phyloP scores from a whole-genome alignment of 2,329 filamentous ascomycete genomes.

The Alternaria sp. region DNA sequence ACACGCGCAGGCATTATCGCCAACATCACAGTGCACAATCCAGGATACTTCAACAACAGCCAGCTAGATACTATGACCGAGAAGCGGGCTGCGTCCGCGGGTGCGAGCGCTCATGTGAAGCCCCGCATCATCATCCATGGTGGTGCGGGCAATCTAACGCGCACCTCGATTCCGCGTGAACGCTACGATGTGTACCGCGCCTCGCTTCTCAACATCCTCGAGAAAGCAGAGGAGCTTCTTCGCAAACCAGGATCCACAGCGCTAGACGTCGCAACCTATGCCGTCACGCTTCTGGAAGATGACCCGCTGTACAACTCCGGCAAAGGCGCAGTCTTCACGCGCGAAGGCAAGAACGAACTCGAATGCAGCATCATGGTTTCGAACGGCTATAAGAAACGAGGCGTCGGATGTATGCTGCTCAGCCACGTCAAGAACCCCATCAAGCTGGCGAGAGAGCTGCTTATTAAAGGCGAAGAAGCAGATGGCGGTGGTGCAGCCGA shows the following conservation, averaged over 20 bases:
- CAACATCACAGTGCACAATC: too few species aligned
- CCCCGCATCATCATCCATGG: conserved; percentile 59
- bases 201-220: conserved; percentile 49
- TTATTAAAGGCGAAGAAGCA: conserved; percentile 70
- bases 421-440: conserved; percentile 81
- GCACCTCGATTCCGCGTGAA: conserved; percentile 45
- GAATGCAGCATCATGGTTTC: conserved; percentile 89
- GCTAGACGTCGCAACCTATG: conserved; percentile 75
- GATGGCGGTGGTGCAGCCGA: conserved; percentile 67
- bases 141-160: conserved; percentile 56
- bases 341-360: conserved; percentile 81
- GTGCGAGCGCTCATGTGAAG: conserved; percentile 12
- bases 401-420: conserved; percentile 77
- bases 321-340: conserved; percentile 85
- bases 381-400: conserved; percentile 73
- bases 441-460: conserved; percentile 71
- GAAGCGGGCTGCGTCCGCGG: background rate
- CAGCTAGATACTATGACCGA: background rate
- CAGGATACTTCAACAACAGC: background rate
- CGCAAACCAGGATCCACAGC: conserved; percentile 59
- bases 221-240: conserved; percentile 34
- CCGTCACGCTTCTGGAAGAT: conserved; percentile 78
- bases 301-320: conserved; percentile 84
- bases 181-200: conserved; percentile 48
- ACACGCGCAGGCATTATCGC: background rate